Evolutionary conservation across 1,139 yeast species (phyloP).

Genomic region (Debaryomyces robertsiae): DNA sequence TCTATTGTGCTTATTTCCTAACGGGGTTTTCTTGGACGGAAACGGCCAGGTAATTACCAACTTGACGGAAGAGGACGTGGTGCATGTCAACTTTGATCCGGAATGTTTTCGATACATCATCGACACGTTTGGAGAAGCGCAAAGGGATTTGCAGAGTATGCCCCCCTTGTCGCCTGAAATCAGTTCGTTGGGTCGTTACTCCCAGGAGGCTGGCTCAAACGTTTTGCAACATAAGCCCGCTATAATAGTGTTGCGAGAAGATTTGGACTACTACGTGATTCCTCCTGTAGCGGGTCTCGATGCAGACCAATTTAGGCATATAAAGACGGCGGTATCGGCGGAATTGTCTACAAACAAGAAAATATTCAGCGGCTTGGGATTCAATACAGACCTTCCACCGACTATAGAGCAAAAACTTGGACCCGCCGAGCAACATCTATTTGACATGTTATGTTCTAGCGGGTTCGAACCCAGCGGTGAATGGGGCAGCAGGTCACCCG

Average conservation of each 20-base stretch:
- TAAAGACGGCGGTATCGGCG: constrained; percentile 67
- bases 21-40: constrained; percentile 80
- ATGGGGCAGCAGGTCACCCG: constrained; percentile 90
- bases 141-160: constrained; percentile 35
- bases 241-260: constrained; percentile 89
- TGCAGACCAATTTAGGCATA: constrained; percentile 56
- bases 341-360: constrained; percentile 53
- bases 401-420: constrained; percentile 57
- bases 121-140: constrained; percentile 58
- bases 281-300: constrained; percentile 64
- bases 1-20: constrained; percentile 82
- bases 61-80: constrained; percentile 74
- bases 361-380: constrained; percentile 76
- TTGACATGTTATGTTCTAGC: constrained; percentile 92
- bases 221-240: constrained; percentile 83
- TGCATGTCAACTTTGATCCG: constrained; percentile 84
- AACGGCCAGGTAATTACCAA: constrained; percentile 76
- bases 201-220: constrained; percentile 35
- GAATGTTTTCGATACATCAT: constrained; percentile 82
- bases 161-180: constrained; percentile 30
- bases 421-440: constrained; percentile 91
- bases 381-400: constrained; percentile 30
- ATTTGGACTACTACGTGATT: constrained; percentile 88
- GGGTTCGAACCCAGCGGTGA: constrained; percentile 70
- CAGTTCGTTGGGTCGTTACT: constrained; percentile 15